Percentiles rank a stretch among this genome's conserved stretches.
These are phyloP conservation scores for Fusarium aywerte DNA, from an alignment of 2,329 filamentous ascomycete species.

Conservation along the genomic window DNA sequence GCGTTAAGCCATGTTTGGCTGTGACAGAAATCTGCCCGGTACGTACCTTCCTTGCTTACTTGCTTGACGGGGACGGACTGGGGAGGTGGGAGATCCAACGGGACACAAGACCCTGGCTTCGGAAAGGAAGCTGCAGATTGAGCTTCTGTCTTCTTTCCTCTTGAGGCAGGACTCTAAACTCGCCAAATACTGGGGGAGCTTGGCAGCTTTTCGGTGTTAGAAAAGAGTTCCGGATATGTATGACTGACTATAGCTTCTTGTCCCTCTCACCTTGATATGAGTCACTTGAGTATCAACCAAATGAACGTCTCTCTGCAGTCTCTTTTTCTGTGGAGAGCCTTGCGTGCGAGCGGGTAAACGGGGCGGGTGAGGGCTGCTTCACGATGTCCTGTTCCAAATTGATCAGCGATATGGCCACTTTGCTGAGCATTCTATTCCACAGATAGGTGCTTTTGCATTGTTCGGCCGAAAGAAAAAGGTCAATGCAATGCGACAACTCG, in stretches of 20 bases:
- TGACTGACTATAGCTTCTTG: neutral
- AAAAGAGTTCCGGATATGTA: constrained; percentile 21
- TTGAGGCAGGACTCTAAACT: constrained; percentile 34
- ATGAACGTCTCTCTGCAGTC: neutral
- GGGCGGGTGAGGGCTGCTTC: neutral
- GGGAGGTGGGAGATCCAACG: constrained; percentile 15
- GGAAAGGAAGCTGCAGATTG: constrained; percentile 33
- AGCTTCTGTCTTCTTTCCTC: constrained; percentile 40
- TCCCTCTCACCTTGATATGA: constrained; percentile 13
- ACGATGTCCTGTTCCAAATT: constrained; percentile 15
- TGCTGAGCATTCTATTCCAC: constrained; percentile 10
- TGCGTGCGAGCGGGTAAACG: neutral
- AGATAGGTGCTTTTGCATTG: constrained; percentile 3
- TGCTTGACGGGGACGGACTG: neutral
- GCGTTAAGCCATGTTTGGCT: neutral
- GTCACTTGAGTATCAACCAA: constrained; percentile 17
- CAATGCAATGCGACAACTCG: constrained; percentile 16
- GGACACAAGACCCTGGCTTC: constrained; percentile 26
- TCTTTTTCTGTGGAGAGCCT: neutral
- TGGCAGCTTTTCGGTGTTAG: constrained; percentile 27
- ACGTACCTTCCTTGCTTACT: constrained; percentile 31
- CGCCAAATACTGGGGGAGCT: constrained; percentile 28
- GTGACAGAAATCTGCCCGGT: constrained; percentile 18
- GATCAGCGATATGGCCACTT: constrained; percentile 36
- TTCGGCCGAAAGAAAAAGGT: constrained; percentile 12